These are phyloP conservation scores for Magnolia sinica DNA, from an alignment of 164 flowering plant genomes.

Conservation along the genomic window DNA sequence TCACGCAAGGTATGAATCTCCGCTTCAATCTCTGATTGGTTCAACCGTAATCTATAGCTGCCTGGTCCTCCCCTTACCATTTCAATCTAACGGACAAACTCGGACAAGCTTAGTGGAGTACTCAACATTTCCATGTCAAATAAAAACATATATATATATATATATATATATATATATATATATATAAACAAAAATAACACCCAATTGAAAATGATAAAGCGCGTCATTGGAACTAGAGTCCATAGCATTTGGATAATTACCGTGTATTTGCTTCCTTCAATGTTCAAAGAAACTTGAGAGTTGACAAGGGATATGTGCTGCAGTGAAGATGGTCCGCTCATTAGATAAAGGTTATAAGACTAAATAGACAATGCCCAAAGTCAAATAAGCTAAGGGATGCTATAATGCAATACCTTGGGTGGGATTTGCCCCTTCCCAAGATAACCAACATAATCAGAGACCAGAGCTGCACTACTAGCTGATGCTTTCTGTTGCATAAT, in stretches of 20 bases:
- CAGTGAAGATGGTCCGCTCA: slow-evolving; percentile 15
- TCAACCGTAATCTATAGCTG: slow-evolving; percentile 83
- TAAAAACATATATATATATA: neutral
- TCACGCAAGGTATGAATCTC: slow-evolving; percentile 97
- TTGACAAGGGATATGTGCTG: slow-evolving; percentile 97
- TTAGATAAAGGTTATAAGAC: slow-evolving; percentile 9
- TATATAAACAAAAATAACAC: neutral
- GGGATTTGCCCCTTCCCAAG: slow-evolving; percentile 99
- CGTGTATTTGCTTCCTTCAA: slow-evolving; percentile 98
- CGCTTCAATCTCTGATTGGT: slow-evolving; percentile 85
- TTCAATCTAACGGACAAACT: slow-evolving; percentile 54
- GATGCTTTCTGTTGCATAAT: slow-evolving; percentile 73
- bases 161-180: neutral
- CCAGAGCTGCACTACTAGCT: slow-evolving; percentile 88
- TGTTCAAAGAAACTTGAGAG: slow-evolving; percentile 87
- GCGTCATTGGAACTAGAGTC: neutral
- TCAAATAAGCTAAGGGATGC: neutral
- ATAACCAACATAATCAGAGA: slow-evolving; percentile 96
- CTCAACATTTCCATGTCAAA: slow-evolving; percentile 3
- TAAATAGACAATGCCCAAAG: slow-evolving; percentile 4
- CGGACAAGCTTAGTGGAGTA: slow-evolving; percentile 1
- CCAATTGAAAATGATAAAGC: slow-evolving; percentile 1
- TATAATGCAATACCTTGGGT: slow-evolving; percentile 66
- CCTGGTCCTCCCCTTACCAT: slow-evolving; percentile 95
- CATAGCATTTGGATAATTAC: slow-evolving; percentile 31